A percentile compares a stretch with the other conserved stretches of the same genome.
phyloP scores from a whole-genome alignment of 2,329 filamentous ascomycete genomes.

The Periconia sp. region DNA sequence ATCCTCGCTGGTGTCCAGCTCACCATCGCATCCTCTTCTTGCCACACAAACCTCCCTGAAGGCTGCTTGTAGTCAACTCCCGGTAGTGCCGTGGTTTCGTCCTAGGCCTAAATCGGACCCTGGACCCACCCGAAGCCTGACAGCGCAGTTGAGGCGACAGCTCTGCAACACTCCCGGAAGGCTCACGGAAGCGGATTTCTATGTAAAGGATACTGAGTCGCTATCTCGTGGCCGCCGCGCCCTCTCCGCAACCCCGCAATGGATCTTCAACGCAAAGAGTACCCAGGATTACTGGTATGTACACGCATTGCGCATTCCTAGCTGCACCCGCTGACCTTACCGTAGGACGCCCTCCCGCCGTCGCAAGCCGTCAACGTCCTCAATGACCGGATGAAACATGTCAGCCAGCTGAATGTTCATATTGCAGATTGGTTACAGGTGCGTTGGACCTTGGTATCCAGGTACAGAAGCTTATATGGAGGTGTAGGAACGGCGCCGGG shows the following conservation, averaged over 20 bases:
- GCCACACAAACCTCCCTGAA: neutral
- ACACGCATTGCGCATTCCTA: constrained; percentile 21
- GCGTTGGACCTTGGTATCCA: constrained; percentile 41
- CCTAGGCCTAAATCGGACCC: constrained; percentile 28
- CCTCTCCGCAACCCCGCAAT: constrained; percentile 35
- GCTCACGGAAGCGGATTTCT: constrained; percentile 29
- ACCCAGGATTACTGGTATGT: constrained; percentile 93
- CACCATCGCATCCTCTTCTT: neutral
- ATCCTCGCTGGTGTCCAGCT: constrained; percentile 13
- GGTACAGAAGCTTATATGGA: constrained; percentile 26
- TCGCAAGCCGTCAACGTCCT: constrained; percentile 80
- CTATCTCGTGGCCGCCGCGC: constrained; percentile 35
- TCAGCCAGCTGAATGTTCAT: constrained; percentile 83
- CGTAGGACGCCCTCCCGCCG: constrained; percentile 79
- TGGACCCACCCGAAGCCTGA: constrained; percentile 32
- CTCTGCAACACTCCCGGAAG: constrained; percentile 36
- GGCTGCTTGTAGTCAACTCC: constrained; percentile 25
- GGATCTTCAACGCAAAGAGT: constrained; percentile 83
- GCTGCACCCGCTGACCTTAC: constrained; percentile 35
- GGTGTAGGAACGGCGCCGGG: constrained; percentile 81
- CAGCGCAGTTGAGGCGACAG: constrained; percentile 35
- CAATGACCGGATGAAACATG: constrained; percentile 85
- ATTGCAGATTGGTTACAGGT: constrained; percentile 98
- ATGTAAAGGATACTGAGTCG: constrained; percentile 33
- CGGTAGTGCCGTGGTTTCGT: constrained; percentile 19